Base-by-base conservation (phyloP, 2,329 filamentous ascomycete genomes). In the Penicillium sp. region DNA sequence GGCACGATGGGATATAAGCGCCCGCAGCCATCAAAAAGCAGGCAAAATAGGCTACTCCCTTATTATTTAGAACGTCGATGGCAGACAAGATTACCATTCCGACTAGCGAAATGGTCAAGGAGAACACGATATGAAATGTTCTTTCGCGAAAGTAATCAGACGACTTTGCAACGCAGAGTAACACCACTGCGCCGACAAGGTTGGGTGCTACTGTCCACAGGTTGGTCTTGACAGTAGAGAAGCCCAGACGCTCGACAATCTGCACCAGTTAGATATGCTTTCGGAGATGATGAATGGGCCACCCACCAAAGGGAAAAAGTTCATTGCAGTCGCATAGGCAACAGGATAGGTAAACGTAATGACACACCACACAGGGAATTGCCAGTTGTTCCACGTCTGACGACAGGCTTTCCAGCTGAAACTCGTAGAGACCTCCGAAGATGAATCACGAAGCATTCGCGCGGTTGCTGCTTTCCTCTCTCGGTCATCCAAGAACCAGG, bases 161-260 rank as follows among this genome's bases (percentile, higher is more conserved):
- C 14, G 74, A 77, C 52, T 75, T 78, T 0, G 78, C 73, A 7
- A 82, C 75, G 5, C 59, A 68, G 1, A 82, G 71, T 6, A 82
- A 66, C 9, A 82, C 69, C 7, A 81, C 62, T 14, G 81, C 79
- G 0, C 79, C 80, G 0, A 78, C 77, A 5, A 78, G 69, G 26
- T 82, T 82, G 0, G 79, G 79, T 3, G 79, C 76, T 4, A 82
- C 79, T 0, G 79, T 81, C 66, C 75, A 79, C 4, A 82, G 70
- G 55, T 82, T 82, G 0, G 79, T 81, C 43, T 78, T 77, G 31
- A 82, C 68, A 0, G 73, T 72, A 4, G 67, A 73, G 56, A 76
- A 81, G 0, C 78, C 79, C 0, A 82, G 68, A 0, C 78, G 72
- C 52, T 73, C 65, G 8, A 82, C 74, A 48, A 82, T 79, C 64